These are phyloP conservation scores for Phialocephala subalpina DNA, from an alignment of 2,329 filamentous ascomycete species.

Conservation along the genomic window DNA sequence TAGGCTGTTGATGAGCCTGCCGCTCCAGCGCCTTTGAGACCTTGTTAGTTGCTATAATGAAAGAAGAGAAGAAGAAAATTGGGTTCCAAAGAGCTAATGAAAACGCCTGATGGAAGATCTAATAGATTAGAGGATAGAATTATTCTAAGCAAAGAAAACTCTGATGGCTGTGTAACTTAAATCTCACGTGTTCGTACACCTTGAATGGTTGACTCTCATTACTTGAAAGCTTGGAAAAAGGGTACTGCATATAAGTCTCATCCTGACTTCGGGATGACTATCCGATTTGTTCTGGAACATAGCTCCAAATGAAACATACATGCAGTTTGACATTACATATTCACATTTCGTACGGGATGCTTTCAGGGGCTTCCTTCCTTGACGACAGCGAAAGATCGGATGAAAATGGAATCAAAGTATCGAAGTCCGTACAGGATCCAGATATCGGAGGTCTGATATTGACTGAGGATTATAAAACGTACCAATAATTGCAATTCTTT, in stretches of 20 bases:
- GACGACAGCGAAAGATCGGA: background rate
- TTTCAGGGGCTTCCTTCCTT: background rate
- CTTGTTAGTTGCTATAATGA: background rate
- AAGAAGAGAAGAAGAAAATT: too few relatives aligned
- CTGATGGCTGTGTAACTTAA: background rate
- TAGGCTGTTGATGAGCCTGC: constrained; percentile 89
- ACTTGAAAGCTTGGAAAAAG: background rate
- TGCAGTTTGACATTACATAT: background rate
- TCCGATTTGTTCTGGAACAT: background rate
- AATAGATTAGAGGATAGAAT: too few relatives aligned
- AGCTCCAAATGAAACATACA: background rate
- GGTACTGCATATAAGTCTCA: background rate
- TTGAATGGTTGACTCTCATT: background rate
- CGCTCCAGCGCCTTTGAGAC: constrained; percentile 78
- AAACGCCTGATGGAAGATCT: background rate
- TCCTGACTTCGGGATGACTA: background rate
- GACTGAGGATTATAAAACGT: constrained; percentile 25
- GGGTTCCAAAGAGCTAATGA: too few relatives aligned
- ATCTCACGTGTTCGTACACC: background rate
- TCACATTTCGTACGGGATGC: background rate
- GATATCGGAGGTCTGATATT: background rate
- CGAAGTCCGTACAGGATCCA: background rate
- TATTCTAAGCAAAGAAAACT: too few relatives aligned
- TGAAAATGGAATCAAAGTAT: background rate
- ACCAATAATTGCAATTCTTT: constrained; percentile 46